phyloP scores from a whole-genome alignment of 2,329 filamentous ascomycete species.

The Cordyceps militaris region DNA sequence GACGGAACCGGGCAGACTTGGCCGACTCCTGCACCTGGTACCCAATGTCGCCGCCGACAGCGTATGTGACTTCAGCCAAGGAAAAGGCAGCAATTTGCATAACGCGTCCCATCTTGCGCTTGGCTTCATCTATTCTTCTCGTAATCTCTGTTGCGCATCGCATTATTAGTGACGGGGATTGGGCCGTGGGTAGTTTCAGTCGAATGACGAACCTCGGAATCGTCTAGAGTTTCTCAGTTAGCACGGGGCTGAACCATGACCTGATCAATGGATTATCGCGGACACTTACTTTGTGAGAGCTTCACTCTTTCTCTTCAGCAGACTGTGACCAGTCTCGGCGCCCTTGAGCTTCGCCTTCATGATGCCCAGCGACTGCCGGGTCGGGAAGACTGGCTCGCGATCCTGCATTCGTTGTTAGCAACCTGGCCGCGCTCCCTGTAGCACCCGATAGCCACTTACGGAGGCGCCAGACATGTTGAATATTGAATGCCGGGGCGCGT shows the following conservation, averaged over 20 bases:
- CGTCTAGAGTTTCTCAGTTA: constrained; percentile 47
- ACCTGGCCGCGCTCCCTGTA: no score
- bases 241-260: neutral
- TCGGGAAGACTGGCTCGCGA: constrained; percentile 94
- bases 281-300: constrained; percentile 81
- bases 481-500: neutral
- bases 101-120: constrained; percentile 97
- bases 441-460: constrained; percentile 23
- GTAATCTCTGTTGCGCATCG: constrained; percentile 66
- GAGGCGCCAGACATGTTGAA: constrained; percentile 33
- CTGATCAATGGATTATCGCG: neutral
- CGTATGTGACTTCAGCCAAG: constrained; percentile 93
- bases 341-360: constrained; percentile 99
- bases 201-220: constrained; percentile 62
- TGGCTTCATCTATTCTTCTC: constrained; percentile 93
- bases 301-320: constrained; percentile 96
- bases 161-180: constrained; percentile 10
- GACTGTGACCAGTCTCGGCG: constrained; percentile 81
- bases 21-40: constrained; percentile 98
- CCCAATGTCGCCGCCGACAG: constrained; percentile 88
- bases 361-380: constrained; percentile 87
- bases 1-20: constrained; percentile 83
- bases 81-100: constrained; percentile 99
- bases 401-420: constrained; percentile 48
- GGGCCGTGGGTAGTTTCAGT: neutral